A percentile compares a stretch with the other conserved stretches of the same genome.
These are phyloP conservation scores for Schrenkiella parvula DNA, from an alignment of 345 rosid species.

Conservation along the genomic window DNA sequence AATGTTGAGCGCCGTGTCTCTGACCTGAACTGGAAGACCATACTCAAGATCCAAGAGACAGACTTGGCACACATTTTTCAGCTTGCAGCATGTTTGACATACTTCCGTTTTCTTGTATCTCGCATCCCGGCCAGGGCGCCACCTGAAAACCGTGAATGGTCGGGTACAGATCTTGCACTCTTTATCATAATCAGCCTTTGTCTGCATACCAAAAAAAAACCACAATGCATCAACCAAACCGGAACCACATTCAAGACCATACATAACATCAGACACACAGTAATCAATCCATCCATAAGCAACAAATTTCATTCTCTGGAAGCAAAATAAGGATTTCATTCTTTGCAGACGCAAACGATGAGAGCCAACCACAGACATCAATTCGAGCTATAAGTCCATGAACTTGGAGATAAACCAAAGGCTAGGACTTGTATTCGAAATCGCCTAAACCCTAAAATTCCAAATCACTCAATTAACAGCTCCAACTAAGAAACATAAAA, in stretches of 20 bases:
- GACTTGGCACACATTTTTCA: slow-evolving; percentile 97
- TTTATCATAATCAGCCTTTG: slow-evolving; percentile 78
- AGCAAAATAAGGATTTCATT: background rate
- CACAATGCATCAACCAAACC: background rate
- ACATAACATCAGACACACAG: background rate
- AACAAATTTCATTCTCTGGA: background rate
- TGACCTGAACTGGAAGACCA: slow-evolving; percentile 92
- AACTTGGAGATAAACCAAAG: background rate
- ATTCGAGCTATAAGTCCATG: background rate
- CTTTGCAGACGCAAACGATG: background rate
- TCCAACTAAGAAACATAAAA: background rate
- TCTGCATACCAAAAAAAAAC: slow-evolving; percentile 39
- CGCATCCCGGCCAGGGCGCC: slow-evolving; percentile 95
- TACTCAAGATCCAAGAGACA: slow-evolving; percentile 95
- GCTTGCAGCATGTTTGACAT: slow-evolving; percentile 93
- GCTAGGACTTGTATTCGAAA: background rate
- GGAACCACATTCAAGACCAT: background rate
- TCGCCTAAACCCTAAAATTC: background rate
- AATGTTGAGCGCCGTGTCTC: slow-evolving; percentile 80
- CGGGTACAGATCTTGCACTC: slow-evolving; percentile 97
- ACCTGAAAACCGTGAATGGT: slow-evolving; percentile 89
- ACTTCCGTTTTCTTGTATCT: slow-evolving; percentile 85
- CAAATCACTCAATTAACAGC: background rate
- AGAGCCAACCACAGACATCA: background rate
- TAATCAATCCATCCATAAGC: background rate